Percentiles rank a stretch among this genome's conserved stretches.
phyloP scores from a whole-genome alignment of 2,329 filamentous ascomycete genomes.

The Zalaria sp. region DNA sequence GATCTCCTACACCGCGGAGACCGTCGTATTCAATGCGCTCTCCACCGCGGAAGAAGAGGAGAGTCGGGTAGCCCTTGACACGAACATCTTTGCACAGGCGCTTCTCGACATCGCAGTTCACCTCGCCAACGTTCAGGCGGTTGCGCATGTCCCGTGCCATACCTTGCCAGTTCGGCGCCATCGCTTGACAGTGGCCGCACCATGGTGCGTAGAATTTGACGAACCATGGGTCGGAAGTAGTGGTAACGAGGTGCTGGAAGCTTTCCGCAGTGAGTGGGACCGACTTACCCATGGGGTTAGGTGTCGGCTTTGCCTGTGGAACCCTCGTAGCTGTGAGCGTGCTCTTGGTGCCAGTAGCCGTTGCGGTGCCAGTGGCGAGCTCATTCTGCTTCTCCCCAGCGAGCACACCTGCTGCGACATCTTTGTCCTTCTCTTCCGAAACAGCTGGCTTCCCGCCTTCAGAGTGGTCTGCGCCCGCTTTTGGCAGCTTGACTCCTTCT shows the following conservation, averaged over 20 bases:
- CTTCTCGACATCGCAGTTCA: conserved; percentile 80
- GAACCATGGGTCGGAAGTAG: conserved; percentile 87
- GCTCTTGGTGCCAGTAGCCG: conserved; percentile 25
- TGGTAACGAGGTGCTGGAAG: conserved; percentile 76
- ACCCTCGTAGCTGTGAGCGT: conserved; percentile 30
- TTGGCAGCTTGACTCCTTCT: conserved; percentile 52
- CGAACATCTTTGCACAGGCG: conserved; percentile 85
- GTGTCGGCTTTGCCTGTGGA: conserved; percentile 39
- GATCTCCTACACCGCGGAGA: conserved; percentile 79
- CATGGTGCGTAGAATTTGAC: conserved; percentile 98
- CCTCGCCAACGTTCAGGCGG: conserved; percentile 81
- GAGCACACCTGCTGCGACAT: conserved; percentile 4
- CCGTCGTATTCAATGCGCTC: conserved; percentile 90
- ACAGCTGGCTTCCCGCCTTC: conserved; percentile 22
- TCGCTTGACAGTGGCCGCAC: conserved; percentile 89
- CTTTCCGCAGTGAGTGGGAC: conserved; percentile 65
- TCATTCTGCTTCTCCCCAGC: conserved; percentile 7
- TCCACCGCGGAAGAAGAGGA: conserved; percentile 82
- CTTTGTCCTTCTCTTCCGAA: conserved; percentile 13
- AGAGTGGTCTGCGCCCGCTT: conserved; percentile 44
- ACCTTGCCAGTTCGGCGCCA: conserved; percentile 81
- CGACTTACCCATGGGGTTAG: conserved; percentile 66
- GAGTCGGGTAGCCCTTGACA: conserved; percentile 69
- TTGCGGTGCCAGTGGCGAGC: conserved; percentile 11
- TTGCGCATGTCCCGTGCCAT: conserved; percentile 86